phyloP scores from a whole-genome alignment of 2,329 filamentous ascomycete species.

The Pseudonectria foliicola region DNA sequence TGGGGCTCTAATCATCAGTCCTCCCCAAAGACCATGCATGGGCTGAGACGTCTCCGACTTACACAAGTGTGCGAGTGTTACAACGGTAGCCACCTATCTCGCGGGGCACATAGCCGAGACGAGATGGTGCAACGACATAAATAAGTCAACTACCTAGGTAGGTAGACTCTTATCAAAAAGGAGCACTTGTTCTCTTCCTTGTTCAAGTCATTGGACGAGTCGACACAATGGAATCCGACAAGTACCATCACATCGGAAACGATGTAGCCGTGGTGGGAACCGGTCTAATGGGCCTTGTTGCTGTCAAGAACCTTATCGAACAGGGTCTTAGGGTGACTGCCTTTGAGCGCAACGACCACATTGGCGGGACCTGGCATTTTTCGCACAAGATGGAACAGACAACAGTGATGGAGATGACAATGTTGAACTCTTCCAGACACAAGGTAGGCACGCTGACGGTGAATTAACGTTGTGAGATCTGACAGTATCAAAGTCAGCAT shows the following conservation, averaged over 20 bases:
- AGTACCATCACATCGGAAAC: slow-evolving; percentile 10
- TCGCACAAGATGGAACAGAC: slow-evolving; percentile 27
- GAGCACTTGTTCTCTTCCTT: no score
- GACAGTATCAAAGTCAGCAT: slow-evolving; percentile 17
- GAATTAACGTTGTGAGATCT: not conserved
- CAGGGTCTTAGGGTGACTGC: slow-evolving; percentile 35
- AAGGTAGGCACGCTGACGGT: slow-evolving; percentile 11
- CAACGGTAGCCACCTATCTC: no score
- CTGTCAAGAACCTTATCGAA: slow-evolving; percentile 36
- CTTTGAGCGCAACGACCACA: slow-evolving; percentile 32
- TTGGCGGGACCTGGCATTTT: slow-evolving; percentile 37
- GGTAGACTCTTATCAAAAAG: no score
- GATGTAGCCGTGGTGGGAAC: slow-evolving; percentile 23
- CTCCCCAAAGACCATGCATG: no score
- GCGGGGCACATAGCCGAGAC: no score
- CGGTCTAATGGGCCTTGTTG: slow-evolving; percentile 30
- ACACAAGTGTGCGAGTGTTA: no score
- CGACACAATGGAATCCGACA: slow-evolving; percentile 8
- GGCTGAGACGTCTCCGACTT: no score
- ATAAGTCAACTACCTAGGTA: no score
- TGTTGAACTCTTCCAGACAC: slow-evolving; percentile 25
- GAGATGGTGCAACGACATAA: no score
- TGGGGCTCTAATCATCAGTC: no score
- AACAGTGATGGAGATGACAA: slow-evolving; percentile 26
- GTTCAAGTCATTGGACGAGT: no score